phyloP scores from a whole-genome alignment of 139 green algal genomes.

The Coelastrella sp. region DNA sequence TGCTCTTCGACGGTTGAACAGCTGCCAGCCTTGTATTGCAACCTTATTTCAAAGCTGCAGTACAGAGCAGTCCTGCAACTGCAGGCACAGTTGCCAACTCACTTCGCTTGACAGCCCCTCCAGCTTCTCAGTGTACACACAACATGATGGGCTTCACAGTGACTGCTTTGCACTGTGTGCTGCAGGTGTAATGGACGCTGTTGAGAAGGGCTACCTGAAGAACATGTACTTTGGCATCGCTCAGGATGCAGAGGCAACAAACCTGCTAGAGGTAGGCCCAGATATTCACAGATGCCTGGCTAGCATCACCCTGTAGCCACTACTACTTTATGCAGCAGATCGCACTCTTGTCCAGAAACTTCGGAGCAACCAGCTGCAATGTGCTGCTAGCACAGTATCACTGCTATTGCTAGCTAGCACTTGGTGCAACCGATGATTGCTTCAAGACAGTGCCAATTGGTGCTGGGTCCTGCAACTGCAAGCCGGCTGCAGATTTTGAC shows the following conservation, averaged over 20 bases:
- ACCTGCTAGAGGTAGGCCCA: slow-evolving; percentile 77
- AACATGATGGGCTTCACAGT: not conserved
- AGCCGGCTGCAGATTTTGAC: too few species aligned
- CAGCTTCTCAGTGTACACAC: not conserved
- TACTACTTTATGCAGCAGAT: not conserved
- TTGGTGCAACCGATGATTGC: too few species aligned
- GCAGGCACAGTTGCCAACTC: too few species aligned
- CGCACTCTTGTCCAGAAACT: not conserved
- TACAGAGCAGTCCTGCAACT: too few species aligned
- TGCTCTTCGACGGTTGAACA: too few species aligned
- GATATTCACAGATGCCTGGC: not conserved
- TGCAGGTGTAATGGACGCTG: slow-evolving; percentile 76
- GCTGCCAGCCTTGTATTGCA: too few species aligned
- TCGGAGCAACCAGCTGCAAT: too few species aligned
- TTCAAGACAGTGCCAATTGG: too few species aligned
- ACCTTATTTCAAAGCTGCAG: too few species aligned
- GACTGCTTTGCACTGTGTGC: not conserved
- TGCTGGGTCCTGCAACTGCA: too few species aligned
- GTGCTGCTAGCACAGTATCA: too few species aligned
- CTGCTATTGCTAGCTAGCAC: not conserved
- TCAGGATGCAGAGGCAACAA: slow-evolving; percentile 64
- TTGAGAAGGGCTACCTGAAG: slow-evolving; percentile 78
- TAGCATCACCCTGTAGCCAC: not conserved
- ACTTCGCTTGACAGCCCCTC: too few species aligned
- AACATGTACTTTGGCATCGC: slow-evolving; percentile 83